These are phyloP conservation scores for Wickerhamiella musiphila DNA, from an alignment of 805 yeast genomes.

Conservation along the genomic window DNA sequence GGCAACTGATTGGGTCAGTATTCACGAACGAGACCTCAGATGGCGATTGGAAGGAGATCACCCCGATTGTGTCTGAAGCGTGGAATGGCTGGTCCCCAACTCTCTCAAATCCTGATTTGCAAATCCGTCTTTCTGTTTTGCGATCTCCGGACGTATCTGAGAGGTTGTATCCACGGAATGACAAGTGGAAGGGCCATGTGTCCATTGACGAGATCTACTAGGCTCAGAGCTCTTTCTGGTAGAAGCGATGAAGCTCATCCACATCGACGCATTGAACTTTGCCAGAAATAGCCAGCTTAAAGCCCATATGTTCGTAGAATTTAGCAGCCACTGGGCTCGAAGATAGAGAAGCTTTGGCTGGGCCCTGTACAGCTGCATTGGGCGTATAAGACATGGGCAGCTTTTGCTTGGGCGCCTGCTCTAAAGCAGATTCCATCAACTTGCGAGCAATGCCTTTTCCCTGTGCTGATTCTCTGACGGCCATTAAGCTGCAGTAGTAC, in stretches of 20 bases:
- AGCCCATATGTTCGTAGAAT: slow-evolving; percentile 1
- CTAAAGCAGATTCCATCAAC: neutral
- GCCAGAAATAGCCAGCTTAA: no score
- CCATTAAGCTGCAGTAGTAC: slow-evolving; percentile 1
- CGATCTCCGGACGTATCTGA: slow-evolving; percentile 1
- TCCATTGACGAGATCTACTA: neutral
- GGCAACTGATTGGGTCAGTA: neutral
- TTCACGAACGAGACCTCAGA: neutral
- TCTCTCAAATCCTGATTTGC: neutral
- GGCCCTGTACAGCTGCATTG: neutral
- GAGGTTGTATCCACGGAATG: neutral
- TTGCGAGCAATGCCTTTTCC: neutral
- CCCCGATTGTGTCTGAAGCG: neutral
- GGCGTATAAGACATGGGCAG: no score
- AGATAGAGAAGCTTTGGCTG: neutral
- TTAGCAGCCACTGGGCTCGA: slow-evolving; percentile 1
- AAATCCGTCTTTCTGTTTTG: neutral
- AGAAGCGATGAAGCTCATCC: no score
- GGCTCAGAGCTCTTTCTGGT: no score
- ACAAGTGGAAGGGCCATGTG: neutral
- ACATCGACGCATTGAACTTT: no score
- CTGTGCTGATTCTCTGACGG: slow-evolving; percentile 1
- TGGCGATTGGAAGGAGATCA: neutral
- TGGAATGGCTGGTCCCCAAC: neutral
- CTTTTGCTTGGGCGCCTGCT: neutral